Evolutionary conservation across 2,329 filamentous ascomycete species (phyloP).

Genomic region (Penicillium freii): DNA sequence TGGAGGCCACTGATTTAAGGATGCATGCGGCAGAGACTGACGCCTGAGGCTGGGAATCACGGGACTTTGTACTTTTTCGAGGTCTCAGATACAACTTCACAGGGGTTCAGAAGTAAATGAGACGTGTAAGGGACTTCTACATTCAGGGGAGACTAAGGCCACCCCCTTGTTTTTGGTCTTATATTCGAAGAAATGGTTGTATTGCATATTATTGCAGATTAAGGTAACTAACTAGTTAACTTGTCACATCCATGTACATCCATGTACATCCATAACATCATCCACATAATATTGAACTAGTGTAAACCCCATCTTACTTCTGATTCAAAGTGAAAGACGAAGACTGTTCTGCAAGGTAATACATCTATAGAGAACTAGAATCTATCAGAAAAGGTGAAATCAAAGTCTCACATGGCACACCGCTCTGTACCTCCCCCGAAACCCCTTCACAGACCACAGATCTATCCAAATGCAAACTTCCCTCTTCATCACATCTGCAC

Average conservation of each 20-base stretch:
- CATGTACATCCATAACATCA: too few relatives aligned
- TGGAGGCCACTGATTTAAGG: not conserved
- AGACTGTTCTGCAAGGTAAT: too few relatives aligned
- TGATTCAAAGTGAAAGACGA: not conserved
- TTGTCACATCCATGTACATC: too few relatives aligned
- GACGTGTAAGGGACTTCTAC: not conserved
- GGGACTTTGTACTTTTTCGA: not conserved
- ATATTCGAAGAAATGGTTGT: not conserved
- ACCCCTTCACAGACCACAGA: not conserved
- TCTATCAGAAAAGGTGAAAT: not conserved
- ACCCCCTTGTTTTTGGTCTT: too few relatives aligned
- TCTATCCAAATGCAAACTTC: not conserved
- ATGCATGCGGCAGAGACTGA: slow-evolving; percentile 1
- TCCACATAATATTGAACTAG: too few relatives aligned
- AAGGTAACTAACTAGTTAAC: too few relatives aligned
- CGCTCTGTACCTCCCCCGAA: not conserved
- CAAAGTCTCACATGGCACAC: not conserved
- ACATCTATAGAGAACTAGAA: not conserved
- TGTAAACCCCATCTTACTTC: not conserved
- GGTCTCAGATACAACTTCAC: too few relatives aligned
- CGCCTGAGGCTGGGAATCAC: slow-evolving; percentile 4
- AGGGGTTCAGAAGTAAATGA: not conserved
- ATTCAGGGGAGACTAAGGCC: not conserved
- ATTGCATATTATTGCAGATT: not conserved
- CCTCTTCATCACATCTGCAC: not conserved